Conservation (phyloP, 1,284 basidiomycete species). For the Boletus sp. region DNA sequence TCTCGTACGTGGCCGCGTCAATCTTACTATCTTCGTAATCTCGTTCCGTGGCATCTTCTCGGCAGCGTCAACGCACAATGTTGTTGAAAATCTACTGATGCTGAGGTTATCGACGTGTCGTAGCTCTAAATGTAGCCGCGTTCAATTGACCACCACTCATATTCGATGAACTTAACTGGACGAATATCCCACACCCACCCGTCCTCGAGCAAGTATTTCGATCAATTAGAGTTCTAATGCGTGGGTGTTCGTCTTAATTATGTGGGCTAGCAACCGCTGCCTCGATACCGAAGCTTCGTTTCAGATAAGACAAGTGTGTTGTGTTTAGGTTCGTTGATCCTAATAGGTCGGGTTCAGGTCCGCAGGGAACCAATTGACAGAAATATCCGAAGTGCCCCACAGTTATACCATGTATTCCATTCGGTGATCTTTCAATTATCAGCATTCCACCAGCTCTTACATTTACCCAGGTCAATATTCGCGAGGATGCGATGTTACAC, state of each 20-base stretch:
- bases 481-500: background rate
- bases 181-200: conserved; percentile 1
- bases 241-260: background rate
- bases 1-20: background rate
- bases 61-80: background rate
- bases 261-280: background rate
- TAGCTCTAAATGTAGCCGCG: background rate
- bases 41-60: background rate
- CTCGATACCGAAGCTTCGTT: background rate
- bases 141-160: background rate
- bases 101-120: background rate
- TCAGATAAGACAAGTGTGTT: background rate
- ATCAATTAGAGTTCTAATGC: background rate
- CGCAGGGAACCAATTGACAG: background rate
- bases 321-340: background rate
- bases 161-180: background rate
- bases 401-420: background rate
- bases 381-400: background rate
- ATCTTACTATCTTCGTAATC: background rate
- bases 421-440: background rate
- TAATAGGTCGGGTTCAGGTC: background rate
- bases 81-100: background rate
- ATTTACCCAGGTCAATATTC: background rate
- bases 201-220: background rate
- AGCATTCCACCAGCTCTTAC: background rate